phyloP scores from a whole-genome alignment of 768 basidiomycete species.

The Hygrocybe coccinea region DNA sequence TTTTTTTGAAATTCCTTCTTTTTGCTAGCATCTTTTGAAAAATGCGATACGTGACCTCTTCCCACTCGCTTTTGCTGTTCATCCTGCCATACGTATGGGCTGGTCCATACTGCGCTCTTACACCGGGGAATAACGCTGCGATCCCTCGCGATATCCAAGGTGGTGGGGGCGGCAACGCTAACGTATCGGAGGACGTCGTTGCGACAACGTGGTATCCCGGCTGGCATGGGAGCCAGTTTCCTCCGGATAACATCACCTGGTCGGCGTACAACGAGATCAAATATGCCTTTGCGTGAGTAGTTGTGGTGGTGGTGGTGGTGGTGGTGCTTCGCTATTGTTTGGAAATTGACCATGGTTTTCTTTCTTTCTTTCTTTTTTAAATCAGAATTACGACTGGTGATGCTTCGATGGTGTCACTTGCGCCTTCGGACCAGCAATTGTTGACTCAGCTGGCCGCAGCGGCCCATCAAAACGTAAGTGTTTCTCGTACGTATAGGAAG shows the following conservation, averaged over 20 bases:
- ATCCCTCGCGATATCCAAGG: background rate
- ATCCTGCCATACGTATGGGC: background rate
- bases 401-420: slow-evolving; percentile 31
- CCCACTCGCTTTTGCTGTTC: background rate
- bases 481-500: background rate
- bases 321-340: background rate
- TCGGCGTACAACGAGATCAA: slow-evolving; percentile 59
- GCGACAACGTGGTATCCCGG: slow-evolving; percentile 63
- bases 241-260: slow-evolving; percentile 58
- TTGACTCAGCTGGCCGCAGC: slow-evolving; percentile 53
- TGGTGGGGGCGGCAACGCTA: background rate
- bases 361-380: too few species aligned
- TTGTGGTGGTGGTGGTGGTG: background rate
- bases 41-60: background rate
- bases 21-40: background rate
- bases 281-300: slow-evolving; percentile 66
- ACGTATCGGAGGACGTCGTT: background rate
- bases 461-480: slow-evolving; percentile 39
- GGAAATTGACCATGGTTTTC: too few species aligned
- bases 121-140: background rate
- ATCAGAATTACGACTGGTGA: slow-evolving; percentile 36
- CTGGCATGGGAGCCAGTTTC: slow-evolving; percentile 53
- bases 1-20: background rate
- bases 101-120: background rate
- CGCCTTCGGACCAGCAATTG: slow-evolving; percentile 39